These are phyloP conservation scores for Drosera spatulata DNA, from an alignment of 179 eudicot genomes.

Conservation along the genomic window DNA sequence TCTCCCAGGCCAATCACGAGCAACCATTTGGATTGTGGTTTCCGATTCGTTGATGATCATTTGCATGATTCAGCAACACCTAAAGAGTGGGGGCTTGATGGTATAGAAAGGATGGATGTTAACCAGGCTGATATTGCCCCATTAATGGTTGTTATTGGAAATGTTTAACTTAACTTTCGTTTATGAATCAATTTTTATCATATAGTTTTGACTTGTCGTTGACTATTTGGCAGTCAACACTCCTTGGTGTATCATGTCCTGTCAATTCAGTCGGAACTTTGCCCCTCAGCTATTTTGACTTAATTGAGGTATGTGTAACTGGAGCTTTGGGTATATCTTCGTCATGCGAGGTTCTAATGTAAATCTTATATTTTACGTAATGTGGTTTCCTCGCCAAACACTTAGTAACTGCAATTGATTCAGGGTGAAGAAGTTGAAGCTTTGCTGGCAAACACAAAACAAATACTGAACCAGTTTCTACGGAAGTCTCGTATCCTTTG, in stretches of 20 bases:
- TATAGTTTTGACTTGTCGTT: background rate
- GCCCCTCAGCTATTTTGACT: conserved; percentile 63
- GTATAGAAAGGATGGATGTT: conserved; percentile 85
- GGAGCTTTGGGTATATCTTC: background rate
- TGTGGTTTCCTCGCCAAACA: too few species aligned
- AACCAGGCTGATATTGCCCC: conserved; percentile 99
- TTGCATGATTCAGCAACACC: conserved; percentile 80
- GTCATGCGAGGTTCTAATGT: background rate
- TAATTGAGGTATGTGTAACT: conserved; percentile 39
- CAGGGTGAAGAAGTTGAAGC: conserved; percentile 93
- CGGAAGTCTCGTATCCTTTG: conserved; percentile 84
- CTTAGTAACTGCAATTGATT: conserved; percentile 16
- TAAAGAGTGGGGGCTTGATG: conserved; percentile 81
- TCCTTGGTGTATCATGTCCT: conserved; percentile 89
- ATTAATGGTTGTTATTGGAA: conserved; percentile 65
- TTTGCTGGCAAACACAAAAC: conserved; percentile 85
- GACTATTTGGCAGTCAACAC: conserved; percentile 61
- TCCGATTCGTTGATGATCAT: conserved; percentile 86
- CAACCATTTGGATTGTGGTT: conserved; percentile 40
- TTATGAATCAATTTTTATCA: background rate
- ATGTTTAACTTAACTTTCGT: conserved; percentile 5
- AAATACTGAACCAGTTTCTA: conserved; percentile 81
- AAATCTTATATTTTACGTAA: too few species aligned
- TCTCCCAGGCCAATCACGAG: conserved; percentile 47
- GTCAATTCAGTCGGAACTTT: conserved; percentile 86